Evolutionary conservation across 352 stramenopile genomes (phyloP), one percentile per base, ranked within the genome.

Genomic region (Phytophthora hybrid): DNA sequence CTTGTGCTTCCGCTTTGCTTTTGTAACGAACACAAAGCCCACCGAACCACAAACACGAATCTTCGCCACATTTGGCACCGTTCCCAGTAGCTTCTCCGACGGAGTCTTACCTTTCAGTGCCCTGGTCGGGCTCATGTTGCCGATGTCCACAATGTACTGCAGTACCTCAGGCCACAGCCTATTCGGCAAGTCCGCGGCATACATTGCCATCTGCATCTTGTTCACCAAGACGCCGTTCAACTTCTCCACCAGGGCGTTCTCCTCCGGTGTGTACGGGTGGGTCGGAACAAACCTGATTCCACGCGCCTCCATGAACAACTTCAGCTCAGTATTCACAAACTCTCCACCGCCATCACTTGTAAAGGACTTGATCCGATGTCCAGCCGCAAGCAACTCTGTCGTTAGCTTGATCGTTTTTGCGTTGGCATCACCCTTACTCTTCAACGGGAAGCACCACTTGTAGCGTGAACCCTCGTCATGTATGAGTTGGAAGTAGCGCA

Each of bases 101-200:
- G 66, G 49, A 1, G 41, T 49, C 16, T 7, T 49, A 2, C 41
- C 41, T n/a, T 49, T 19, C 11, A 19, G 41, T 19, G 41, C 14
- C 11, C 41, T 18, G 13, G 41, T 49, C 8, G 41, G 13, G 3
- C 13, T 49, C 41, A 66, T 47, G 32, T 72, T 72, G 31, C 58
- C 65, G 10, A 57, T 66, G 10, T 62, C 18, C 0, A 63, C 56
- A 3, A 72, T 23, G 13, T 72, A 66, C 16, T 51, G 47, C 16
- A 63, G 11, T 3, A 72, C 49, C 4, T 66, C 47, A 10, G 49
- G 34, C 47, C 65, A 66, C 5, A 71, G 13, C 10, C 18, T 19
- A 0, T 14, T 52, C 1, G 47, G 47, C 29, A 72, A 41, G 26
- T 72, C 46, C 1, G 57, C 65, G 1, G 65, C 57, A 16, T 63